Percentiles rank a stretch among this genome's conserved stretches.
Conservation (phyloP, 768 basidiomycete genomes). For the Hemileccinum rubropunctum region DNA sequence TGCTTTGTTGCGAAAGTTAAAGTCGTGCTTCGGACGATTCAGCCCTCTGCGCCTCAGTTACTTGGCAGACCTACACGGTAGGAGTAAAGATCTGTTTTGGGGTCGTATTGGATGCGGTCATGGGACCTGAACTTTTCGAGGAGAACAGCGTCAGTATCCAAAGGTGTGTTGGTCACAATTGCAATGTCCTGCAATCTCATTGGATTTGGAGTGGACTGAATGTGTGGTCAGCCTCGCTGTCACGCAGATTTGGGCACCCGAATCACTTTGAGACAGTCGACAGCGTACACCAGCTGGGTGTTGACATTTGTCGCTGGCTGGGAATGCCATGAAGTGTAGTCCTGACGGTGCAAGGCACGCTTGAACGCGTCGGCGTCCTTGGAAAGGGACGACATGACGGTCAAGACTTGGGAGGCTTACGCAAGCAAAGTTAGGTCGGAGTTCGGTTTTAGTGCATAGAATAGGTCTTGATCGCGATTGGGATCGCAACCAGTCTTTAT, state of each 20-base stretch:
- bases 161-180: slow-evolving; percentile 72
- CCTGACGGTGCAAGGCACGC: slow-evolving; percentile 57
- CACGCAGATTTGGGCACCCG: slow-evolving; percentile 3
- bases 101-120: slow-evolving; percentile 75
- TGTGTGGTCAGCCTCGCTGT: slow-evolving; percentile 6
- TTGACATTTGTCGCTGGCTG: slow-evolving; percentile 86
- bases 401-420: slow-evolving; percentile 12
- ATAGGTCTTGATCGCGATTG: slow-evolving; percentile 21
- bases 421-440: slow-evolving; percentile 28
- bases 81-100: slow-evolving; percentile 80
- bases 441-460: slow-evolving; percentile 8
- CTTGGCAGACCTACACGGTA: slow-evolving; percentile 62
- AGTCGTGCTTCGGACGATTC: slow-evolving; percentile 63
- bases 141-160: slow-evolving; percentile 67
- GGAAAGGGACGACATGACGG: slow-evolving; percentile 62
- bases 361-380: slow-evolving; percentile 74
- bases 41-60: slow-evolving; percentile 1
- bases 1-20: slow-evolving; percentile 79
- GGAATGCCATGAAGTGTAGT: slow-evolving; percentile 79
- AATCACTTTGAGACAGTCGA: slow-evolving; percentile 74
- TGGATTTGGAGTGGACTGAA: slow-evolving; percentile 66
- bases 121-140: slow-evolving; percentile 82
- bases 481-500: slow-evolving; percentile 21
- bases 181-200: slow-evolving; percentile 89
- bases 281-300: slow-evolving; percentile 83